Evolutionary conservation across 495 filamentous ascomycete species (phyloP), one percentile per base, ranked within the genome.

Genomic region (Penicillium steckii): DNA sequence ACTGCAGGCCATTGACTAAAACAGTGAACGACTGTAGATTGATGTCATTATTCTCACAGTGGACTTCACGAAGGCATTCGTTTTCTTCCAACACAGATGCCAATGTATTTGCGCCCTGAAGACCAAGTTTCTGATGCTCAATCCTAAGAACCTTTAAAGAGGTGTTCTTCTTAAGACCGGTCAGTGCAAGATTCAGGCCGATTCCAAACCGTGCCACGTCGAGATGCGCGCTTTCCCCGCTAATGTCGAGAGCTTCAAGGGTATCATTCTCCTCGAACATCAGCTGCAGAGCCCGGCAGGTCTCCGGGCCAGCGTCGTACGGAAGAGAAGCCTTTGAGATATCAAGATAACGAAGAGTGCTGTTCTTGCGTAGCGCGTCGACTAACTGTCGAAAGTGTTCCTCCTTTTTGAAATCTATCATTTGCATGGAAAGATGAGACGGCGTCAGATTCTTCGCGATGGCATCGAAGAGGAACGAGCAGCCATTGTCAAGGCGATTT

Each of bases 261-360:
- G 86, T 89, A 8, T 79, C 71, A 58, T 98, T 97, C 46, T 84
- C 75, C 23, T 86, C 83, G 55, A 98, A 89, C 71, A 97, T 82
- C 35, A 78, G 52, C 56, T 87, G 82, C 13, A 97, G 62, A n/a
- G 84, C 77, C 37, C 82, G 76, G 53, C 87, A 90, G 0, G 91
- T 92, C 46, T 90, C 84, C 2, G 81, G 76, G 30, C 84, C 82
- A 1, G 88, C 85, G 48, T 92, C 86, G 32, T 86, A 87, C 1
- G 91, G 90, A 4, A 96, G 81, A 2, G 91, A 90, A 15, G 87
- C 89, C 52, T 92, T 90, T 8, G 89, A 91, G 48, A 98, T 85
- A 69, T 95, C 91, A n/a, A 98, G 73, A 47, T 82, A 86, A 30
- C 77, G 74, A 48, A 96, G 81, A 6, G 89, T 85, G 21, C 74